phyloP scores from a whole-genome alignment of 1,139 yeast genomes.

The Suhomyces maxii region DNA sequence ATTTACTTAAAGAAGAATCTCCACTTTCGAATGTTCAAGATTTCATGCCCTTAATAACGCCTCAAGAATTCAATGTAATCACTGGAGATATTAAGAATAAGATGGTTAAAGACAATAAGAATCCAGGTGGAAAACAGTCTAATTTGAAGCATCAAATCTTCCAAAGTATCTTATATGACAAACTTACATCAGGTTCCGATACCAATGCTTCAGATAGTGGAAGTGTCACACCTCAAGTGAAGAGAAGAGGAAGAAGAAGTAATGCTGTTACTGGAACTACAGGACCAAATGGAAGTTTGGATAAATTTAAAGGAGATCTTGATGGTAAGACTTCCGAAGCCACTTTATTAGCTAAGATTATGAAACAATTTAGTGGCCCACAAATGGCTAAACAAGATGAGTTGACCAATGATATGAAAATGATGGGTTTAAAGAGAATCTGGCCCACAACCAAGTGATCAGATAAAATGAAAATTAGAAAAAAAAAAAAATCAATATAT shows the following conservation, averaged over 20 bases:
- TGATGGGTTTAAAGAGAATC: conserved; percentile 37
- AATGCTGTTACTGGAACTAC: conserved; percentile 16
- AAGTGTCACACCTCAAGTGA: conserved; percentile 14
- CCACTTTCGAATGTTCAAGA: conserved; percentile 25
- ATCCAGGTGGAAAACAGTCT: conserved; percentile 15
- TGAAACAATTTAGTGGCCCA: conserved; percentile 48
- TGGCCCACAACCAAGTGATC: conserved; percentile 28
- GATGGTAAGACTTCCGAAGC: conserved; percentile 37
- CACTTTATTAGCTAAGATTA: conserved; percentile 42
- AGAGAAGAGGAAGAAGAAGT: conserved; percentile 30
- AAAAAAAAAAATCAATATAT: no score
- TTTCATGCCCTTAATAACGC: conserved; percentile 43
- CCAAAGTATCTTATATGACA: conserved; percentile 42
- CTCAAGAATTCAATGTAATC: conserved; percentile 40
- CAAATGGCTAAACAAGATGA: conserved; percentile 38
- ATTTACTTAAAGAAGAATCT: conserved; percentile 1
- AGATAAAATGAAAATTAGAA: no score
- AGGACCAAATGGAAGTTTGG: conserved; percentile 14
- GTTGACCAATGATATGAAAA: conserved; percentile 34
- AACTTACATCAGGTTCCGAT: conserved; percentile 45
- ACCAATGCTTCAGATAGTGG: conserved; percentile 30
- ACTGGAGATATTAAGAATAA: conserved; percentile 38
- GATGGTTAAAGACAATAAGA: conserved; percentile 20
- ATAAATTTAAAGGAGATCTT: conserved; percentile 16
- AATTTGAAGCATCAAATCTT: conserved; percentile 42